phyloP scores from a whole-genome alignment of 345 rosid genomes.

The Moricandia arvensis region DNA sequence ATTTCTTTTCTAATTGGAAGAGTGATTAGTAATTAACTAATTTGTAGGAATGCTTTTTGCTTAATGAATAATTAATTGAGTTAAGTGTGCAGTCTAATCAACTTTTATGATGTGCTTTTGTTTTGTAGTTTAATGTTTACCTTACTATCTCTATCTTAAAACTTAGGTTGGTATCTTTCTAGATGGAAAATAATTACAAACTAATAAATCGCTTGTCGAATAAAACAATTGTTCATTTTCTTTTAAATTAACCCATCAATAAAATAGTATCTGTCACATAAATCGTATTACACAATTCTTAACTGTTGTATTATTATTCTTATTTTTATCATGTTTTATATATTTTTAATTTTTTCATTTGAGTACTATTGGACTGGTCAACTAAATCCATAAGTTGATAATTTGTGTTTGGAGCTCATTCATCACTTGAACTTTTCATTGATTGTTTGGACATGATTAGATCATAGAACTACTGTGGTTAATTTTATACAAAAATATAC shows the following conservation, averaged over 20 bases:
- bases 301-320: background rate
- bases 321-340: background rate
- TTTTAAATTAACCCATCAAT: background rate
- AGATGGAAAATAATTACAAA: background rate
- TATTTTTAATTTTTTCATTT: background rate
- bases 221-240: background rate
- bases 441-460: background rate
- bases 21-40: background rate
- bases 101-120: constrained; percentile 10
- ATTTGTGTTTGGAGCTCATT: background rate
- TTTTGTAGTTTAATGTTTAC: constrained; percentile 12
- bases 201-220: background rate
- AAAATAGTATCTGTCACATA: constrained; percentile 9
- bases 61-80: constrained; percentile 33
- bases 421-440: background rate
- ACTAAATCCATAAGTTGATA: background rate
- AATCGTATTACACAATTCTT: background rate
- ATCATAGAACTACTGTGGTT: background rate
- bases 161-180: constrained; percentile 16
- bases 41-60: constrained; percentile 8
- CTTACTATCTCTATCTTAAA: constrained; percentile 16
- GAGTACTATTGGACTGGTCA: background rate
- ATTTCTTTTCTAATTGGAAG: background rate
- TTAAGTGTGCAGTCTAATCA: constrained; percentile 35
- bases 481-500: background rate